Percentiles rank a stretch among this genome's conserved stretches.
phyloP scores from a whole-genome alignment of 2,329 filamentous ascomycete species.

The Trichoderma lentiforme region DNA sequence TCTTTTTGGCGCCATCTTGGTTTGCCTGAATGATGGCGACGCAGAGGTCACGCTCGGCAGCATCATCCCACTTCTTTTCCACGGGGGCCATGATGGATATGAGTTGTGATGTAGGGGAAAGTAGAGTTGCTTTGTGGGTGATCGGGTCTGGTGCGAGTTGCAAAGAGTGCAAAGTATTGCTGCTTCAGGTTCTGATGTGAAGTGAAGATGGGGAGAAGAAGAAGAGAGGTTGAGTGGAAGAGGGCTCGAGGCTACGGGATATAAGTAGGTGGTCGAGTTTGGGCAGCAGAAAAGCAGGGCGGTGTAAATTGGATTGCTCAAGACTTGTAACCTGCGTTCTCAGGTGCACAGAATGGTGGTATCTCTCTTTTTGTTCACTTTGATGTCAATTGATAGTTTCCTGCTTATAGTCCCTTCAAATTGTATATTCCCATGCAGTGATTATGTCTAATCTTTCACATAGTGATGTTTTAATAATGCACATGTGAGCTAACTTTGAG shows the following conservation, averaged over 20 bases:
- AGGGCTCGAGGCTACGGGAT: background rate
- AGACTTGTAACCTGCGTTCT: background rate
- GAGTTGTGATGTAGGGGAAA: background rate
- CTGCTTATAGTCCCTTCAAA: background rate
- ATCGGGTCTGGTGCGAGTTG: background rate
- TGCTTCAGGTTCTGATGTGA: background rate
- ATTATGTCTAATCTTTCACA: background rate
- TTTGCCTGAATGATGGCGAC: slow-evolving; percentile 33
- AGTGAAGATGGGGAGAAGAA: background rate
- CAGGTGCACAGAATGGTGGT: background rate
- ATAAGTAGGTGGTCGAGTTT: background rate
- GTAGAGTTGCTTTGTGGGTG: background rate
- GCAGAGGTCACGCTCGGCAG: slow-evolving; percentile 39
- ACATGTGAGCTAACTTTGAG: background rate
- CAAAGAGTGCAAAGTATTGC: background rate
- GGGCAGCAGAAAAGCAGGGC: background rate
- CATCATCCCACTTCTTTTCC: slow-evolving; percentile 38
- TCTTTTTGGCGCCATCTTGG: slow-evolving; percentile 26
- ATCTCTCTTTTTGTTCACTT: background rate
- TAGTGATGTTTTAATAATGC: background rate
- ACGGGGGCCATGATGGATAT: slow-evolving; percentile 26
- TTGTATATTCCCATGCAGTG: no score
- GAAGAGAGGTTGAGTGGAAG: background rate
- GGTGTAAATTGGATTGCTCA: background rate
- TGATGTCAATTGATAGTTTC: background rate